Conservation (phyloP, 1,284 basidiomycete species). For the Rhodotorula sp. region DNA sequence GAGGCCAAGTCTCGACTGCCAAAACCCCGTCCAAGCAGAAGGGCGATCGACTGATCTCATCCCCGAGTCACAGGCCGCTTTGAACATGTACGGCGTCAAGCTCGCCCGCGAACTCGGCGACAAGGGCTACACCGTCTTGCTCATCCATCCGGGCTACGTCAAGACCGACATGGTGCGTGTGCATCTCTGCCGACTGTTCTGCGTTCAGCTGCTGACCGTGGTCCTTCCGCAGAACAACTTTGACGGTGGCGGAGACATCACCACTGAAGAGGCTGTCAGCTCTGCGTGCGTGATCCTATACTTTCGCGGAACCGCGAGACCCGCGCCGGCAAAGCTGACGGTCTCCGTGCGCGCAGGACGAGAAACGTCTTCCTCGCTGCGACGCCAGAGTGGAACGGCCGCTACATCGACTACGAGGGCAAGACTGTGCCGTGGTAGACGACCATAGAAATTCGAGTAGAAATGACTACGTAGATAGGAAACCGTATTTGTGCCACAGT, state of each 20-base stretch:
- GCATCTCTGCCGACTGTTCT: background rate
- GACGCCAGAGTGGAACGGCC: slow-evolving; percentile 24
- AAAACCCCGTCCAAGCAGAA: too few species aligned
- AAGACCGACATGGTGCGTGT: slow-evolving; percentile 2
- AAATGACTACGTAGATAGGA: background rate
- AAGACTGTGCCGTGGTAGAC: slow-evolving; percentile 16
- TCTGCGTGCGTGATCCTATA: slow-evolving; percentile 6
- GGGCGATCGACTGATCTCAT: too few species aligned
- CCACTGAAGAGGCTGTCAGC: slow-evolving; percentile 14
- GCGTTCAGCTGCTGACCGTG: background rate
- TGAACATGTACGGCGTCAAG: slow-evolving; percentile 38
- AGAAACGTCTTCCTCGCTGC: slow-evolving; percentile 26
- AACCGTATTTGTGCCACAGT: background rate
- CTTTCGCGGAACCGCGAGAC: background rate
- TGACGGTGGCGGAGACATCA: slow-evolving; percentile 25
- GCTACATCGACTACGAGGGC: slow-evolving; percentile 23
- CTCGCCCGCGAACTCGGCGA: slow-evolving; percentile 23
- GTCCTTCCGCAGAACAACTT: slow-evolving; percentile 13
- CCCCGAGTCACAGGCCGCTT: slow-evolving; percentile 1
- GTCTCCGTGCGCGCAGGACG: background rate
- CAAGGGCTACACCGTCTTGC: slow-evolving; percentile 10
- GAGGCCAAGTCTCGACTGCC: background rate
- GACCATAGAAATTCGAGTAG: background rate
- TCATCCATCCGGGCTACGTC: slow-evolving; percentile 31
- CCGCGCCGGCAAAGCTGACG: background rate